Base-by-base conservation (phyloP, 345 rosid species). In the Odontarrhena argentea region DNA sequence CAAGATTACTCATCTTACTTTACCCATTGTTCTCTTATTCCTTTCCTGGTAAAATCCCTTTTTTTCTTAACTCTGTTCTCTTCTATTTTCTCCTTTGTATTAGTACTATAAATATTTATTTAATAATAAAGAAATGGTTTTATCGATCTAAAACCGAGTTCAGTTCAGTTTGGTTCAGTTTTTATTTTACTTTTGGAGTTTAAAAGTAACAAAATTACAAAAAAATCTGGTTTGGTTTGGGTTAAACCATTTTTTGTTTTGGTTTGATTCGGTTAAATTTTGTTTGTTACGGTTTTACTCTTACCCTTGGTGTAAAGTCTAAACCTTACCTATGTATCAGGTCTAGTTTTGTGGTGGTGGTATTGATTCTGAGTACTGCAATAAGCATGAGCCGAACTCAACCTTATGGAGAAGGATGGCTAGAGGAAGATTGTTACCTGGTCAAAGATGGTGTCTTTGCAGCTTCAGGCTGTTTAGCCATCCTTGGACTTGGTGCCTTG, bases 331-430 rank as follows among this genome's bases (percentile, higher is more conserved):
- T 49, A 54, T 66, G 28, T 36, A 26, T 74, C 80, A 91, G 97
- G 97, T 65, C 76, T 7, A 77, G 79, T 79, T 89, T 83, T 59
- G 92, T 85, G 49, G 32, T 78, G 12, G 91, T 77, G 5, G 78
- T 66, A 1, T 61, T 79, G 24, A 41, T 92, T 18, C 22, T 92
- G 32, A 60, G 88, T 13, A 75, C 75, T 7, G 86, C 89, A 50
- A 81, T 84, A 12, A 92, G 88, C 59, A 89, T 92, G 91, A 87
- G 85, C 84, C 74, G 73, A 57, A 56, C n/a, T 53, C 98, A 92
- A 56, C 24, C 55, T 1, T 92, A 84, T 38, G 87, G 95, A 6
- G 67, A 70, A 61, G 98, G 95, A 18, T 89, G 98, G 98, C 48
- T 89, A 8, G 80, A 86, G 6, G 77, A 76, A 11, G 84, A 87